Percentiles rank a stretch among this genome's conserved stretches.
Evolutionary conservation across 495 filamentous ascomycete species (phyloP).

Genomic region (Penicillium canescens): DNA sequence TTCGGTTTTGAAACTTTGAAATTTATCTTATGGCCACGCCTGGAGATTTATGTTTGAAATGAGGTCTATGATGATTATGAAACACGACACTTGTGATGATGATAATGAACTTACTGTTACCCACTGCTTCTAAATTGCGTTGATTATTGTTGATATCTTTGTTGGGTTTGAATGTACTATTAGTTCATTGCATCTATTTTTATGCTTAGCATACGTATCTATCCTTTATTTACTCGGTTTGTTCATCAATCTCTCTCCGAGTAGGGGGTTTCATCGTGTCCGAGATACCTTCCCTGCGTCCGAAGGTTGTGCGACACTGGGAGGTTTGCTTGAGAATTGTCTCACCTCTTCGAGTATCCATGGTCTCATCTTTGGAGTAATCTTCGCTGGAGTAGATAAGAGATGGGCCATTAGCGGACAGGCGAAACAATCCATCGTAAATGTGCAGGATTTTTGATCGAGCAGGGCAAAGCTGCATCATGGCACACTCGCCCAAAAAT

Average conservation of each 20-base stretch:
- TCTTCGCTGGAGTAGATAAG: too few relatives aligned
- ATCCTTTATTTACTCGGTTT: not conserved
- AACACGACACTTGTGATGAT: constrained; percentile 3
- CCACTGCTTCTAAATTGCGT: too few relatives aligned
- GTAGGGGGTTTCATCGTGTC: not conserved
- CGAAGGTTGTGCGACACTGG: too few relatives aligned
- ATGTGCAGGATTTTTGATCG: too few relatives aligned
- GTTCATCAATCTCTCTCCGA: not conserved
- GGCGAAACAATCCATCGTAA: too few relatives aligned
- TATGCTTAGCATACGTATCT: not conserved
- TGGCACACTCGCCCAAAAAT: too few relatives aligned
- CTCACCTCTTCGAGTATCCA: too few relatives aligned
- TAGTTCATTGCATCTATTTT: constrained; percentile 3
- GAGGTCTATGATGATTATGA: constrained; percentile 30
- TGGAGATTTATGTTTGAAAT: constrained; percentile 14
- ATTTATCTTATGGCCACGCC: constrained; percentile 1
- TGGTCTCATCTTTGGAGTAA: too few relatives aligned
- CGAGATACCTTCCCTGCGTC: too few relatives aligned
- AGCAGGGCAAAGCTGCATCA: too few relatives aligned
- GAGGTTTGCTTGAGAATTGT: too few relatives aligned
- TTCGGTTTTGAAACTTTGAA: not conserved
- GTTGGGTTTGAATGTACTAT: constrained; percentile 25
- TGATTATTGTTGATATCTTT: not conserved
- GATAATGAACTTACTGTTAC: not conserved
- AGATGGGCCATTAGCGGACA: too few relatives aligned